Base-by-base conservation (phyloP, 164 flowering plant genomes). In the Echeveria elegans region DNA sequence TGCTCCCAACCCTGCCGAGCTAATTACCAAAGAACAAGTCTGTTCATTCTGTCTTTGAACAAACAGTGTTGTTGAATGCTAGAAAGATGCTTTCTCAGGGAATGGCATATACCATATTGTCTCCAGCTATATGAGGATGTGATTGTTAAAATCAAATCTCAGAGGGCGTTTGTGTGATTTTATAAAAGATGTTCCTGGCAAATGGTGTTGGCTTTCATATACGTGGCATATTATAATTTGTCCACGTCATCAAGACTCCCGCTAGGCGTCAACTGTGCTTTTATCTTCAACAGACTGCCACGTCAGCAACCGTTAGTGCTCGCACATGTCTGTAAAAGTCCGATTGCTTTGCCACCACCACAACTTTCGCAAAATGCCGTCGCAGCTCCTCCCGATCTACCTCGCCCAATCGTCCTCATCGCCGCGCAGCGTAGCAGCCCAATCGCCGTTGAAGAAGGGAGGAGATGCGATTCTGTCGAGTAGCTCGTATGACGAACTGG, bases 21-120 rank as follows among this genome's bases (percentile, higher is more conserved):
- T 90, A 40, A 66, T 89, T 32, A 73, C 77, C 0, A 93, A 83
- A 82, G 76, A 90, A 81, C 96, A 85, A 38, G 72, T 77, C 60
- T 70, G 81, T 56, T 76, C 83, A 81, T 83, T 86, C 73, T 91
- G 96, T 64, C 73, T 88, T 82, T 92, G 76, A 76, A 65, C 9
- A n/a, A 26, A 6, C 23, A 19, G 23, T 16, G 23, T 5, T n/a
- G 24, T 48, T 45, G 48, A 45, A 48, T 16, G 24, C 53, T 48
- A 48, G 26, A 19, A 48, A n/a, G 53, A 18, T 48, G 21, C 23
- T 48, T 18, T 19, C 23, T n/a, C 53, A 19, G 21, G 19, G 53
- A n/a, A n/a, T n/a, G n/a, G n/a, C 23, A 48, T 18, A 48, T 38
- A 14, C 41, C 12, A 10, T 1, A 8, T 2, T 2, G 19, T 45